These are phyloP conservation scores for Cercophora samala DNA, from an alignment of 495 filamentous ascomycete species.

Conservation along the genomic window DNA sequence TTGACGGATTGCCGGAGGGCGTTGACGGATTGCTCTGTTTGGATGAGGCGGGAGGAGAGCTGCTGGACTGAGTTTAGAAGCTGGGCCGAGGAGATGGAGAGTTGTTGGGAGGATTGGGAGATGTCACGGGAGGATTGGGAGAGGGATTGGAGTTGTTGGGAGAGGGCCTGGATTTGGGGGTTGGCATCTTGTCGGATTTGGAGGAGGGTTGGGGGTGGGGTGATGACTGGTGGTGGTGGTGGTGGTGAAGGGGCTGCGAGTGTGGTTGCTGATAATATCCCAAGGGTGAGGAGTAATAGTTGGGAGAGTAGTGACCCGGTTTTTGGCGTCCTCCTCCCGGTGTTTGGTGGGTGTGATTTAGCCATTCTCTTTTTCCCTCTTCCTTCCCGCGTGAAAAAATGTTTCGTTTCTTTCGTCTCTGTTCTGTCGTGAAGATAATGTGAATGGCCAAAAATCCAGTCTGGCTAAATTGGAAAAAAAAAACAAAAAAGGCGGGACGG, in stretches of 20 bases:
- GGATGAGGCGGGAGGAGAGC: conserved; percentile 26
- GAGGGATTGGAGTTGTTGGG: conserved; percentile 34
- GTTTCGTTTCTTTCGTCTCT: not conserved
- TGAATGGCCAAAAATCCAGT: conserved; percentile 1
- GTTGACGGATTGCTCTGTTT: conserved; percentile 27
- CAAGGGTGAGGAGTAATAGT: conserved; percentile 17
- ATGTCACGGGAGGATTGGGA: conserved; percentile 31
- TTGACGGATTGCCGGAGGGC: conserved; percentile 18
- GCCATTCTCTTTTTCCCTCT: not conserved
- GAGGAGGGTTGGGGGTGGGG: conserved; percentile 21
- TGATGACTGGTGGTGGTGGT: conserved; percentile 21
- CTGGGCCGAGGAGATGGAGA: conserved; percentile 39
- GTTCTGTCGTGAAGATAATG: not conserved
- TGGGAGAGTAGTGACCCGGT: conserved; percentile 12
- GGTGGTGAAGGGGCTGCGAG: conserved; percentile 12
- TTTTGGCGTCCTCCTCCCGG: not conserved
- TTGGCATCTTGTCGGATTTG: conserved; percentile 36
- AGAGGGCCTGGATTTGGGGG: conserved; percentile 38
- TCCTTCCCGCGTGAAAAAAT: not conserved
- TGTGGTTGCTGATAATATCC: conserved; percentile 18
- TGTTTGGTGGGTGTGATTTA: conserved; percentile 19
- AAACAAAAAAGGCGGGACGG: not conserved
- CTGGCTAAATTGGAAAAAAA: conserved; percentile 26
- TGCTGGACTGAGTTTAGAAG: conserved; percentile 34
- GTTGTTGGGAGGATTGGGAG: conserved; percentile 39